Evolutionary conservation across 139 green algal species (phyloP).

Genomic region (Choricystis sp.): DNA sequence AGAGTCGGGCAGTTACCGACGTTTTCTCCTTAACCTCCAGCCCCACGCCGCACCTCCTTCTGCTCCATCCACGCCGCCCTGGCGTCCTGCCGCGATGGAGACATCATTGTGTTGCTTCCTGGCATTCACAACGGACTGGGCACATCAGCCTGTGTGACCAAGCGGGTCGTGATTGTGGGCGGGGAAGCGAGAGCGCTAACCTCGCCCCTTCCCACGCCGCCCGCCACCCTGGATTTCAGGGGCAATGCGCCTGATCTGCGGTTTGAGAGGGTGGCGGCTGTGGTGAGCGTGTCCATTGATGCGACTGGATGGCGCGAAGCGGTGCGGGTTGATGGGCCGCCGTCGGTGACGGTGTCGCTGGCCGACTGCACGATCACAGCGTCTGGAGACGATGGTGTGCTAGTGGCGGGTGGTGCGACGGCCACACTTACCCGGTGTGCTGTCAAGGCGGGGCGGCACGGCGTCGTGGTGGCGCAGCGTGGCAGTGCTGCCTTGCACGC

Average conservation of each 20-base stretch:
- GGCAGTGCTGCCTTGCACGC: too few species aligned
- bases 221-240: not conserved
- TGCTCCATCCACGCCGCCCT: conserved; percentile 18
- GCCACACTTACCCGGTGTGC: too few species aligned
- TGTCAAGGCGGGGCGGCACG: too few species aligned
- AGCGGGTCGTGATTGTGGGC: not conserved
- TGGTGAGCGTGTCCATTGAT: not conserved
- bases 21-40: too few species aligned
- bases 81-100: conserved; percentile 22
- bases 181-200: too few species aligned
- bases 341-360: too few species aligned
- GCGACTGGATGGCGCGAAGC: not conserved
- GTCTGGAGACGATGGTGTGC: too few species aligned
- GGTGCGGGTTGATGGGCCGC: not conserved
- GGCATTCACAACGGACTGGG: conserved; percentile 29
- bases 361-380: too few species aligned
- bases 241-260: not conserved
- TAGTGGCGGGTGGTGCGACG: too few species aligned
- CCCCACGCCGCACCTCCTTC: conserved; percentile 6
- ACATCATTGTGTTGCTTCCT: conserved; percentile 21
- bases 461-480: too few species aligned
- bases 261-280: not conserved
- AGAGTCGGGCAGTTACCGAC: too few species aligned
- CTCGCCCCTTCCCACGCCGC: not conserved
- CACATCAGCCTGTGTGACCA: not conserved